These are phyloP conservation scores for Medicago ruthenica DNA, from an alignment of 306 rosid species.

Conservation along the genomic window DNA sequence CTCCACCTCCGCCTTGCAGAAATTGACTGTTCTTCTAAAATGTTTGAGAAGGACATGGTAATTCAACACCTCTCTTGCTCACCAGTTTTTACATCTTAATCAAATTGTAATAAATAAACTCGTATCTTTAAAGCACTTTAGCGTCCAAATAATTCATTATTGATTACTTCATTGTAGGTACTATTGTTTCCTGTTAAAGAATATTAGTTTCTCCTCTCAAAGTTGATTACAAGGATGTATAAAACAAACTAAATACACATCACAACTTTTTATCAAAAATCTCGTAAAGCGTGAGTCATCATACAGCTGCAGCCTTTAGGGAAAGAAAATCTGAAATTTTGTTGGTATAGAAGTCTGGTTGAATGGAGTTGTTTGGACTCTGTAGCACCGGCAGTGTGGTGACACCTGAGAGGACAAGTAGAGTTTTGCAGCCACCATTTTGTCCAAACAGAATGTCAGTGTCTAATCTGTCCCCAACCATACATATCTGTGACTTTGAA, in stretches of 20 bases:
- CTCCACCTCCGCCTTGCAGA: background rate
- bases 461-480: conserved; percentile 98
- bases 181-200: background rate
- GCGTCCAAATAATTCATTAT: background rate
- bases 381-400: conserved; percentile 74
- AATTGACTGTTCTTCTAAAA: background rate
- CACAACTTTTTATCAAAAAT: background rate
- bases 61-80: background rate
- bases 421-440: conserved; percentile 97
- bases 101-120: background rate
- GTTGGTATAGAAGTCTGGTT: conserved; percentile 91
- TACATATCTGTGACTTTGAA: conserved; percentile 87
- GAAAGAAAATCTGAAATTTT: conserved; percentile 86
- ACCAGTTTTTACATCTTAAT: background rate
- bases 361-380: conserved; percentile 77
- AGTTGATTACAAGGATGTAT: background rate
- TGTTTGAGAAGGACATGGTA: background rate
- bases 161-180: background rate
- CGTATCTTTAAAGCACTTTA: background rate
- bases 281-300: conserved; percentile 25
- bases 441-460: conserved; percentile 96
- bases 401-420: conserved; percentile 93
- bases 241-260: conserved; percentile 10
- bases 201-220: background rate
- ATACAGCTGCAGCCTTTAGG: conserved; percentile 78